Evolutionary conservation across 2,329 filamentous ascomycete genomes (phyloP), one percentile per base, ranked within the genome.

Genomic region (Fusarium sp.): DNA sequence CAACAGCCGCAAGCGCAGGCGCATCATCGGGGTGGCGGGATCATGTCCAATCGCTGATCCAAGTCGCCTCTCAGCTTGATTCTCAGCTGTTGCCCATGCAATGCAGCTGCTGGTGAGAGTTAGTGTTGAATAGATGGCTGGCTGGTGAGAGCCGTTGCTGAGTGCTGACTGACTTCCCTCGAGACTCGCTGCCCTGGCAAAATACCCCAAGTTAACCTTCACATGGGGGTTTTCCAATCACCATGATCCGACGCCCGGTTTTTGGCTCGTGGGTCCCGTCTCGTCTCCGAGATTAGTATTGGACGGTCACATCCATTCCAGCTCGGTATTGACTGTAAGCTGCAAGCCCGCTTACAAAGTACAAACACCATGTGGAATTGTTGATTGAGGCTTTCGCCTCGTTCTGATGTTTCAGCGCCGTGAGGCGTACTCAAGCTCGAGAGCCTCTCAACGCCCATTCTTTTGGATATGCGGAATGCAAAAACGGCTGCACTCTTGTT

Each of bases 191-290:
- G 18, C 25, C 44, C 23, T 23, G 34, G 23, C 16, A 20, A 23
- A 14, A 40, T 29, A 29, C 9, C 9, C 27, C 18, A 23, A 42
- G 38, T 42, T 7, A 5, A 33, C 58, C 57, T 55, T 68, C 65
- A 65, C 65, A 65, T 68, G 61, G 46, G 18, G 42, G 53, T 34
- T 27, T 31, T 20, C 27, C 18, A 34, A 23, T 53, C 50, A 34
- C 18, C 50, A 33, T 27, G 20, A 46, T 46, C 18, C 40, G 40
- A 44, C 20, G 18, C n/a, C 49, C 50, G 13, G 49, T 20, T 34
- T 53, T 34, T 53, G 50, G 50, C 50, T 53, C 50, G 18, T 50
- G 9, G 27, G 44, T 50, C 29, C 27, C 29, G 29, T 31, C 29
- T 31, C 29, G 29, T 31, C 55, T 20, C 38, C 11, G 23, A 34